Percentiles rank a stretch among this genome's conserved stretches.
Evolutionary conservation across 2,329 filamentous ascomycete species (phyloP).

Genomic region (Clarireedia paspali): DNA sequence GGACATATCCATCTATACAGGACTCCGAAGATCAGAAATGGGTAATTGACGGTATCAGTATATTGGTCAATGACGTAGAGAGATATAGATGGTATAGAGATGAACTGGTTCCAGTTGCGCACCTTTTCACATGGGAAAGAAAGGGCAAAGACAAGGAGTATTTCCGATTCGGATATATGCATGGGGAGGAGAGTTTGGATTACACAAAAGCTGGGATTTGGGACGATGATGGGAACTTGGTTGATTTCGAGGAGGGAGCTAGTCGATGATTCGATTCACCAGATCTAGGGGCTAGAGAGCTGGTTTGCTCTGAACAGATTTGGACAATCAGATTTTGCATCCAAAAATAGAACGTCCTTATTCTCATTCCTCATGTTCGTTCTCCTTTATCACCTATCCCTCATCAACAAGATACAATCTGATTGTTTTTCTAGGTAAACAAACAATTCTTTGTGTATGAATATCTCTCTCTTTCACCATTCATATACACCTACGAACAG

Average conservation of each 20-base stretch:
- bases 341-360: no score
- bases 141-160: slow-evolving; percentile 53
- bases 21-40: no score
- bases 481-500: no score
- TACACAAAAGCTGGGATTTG: slow-evolving; percentile 71
- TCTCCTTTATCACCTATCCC: no score
- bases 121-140: slow-evolving; percentile 52
- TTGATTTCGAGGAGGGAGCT: slow-evolving; percentile 41
- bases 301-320: no score
- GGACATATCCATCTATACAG: slow-evolving; percentile 35
- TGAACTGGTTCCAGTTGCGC: slow-evolving; percentile 37
- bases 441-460: no score
- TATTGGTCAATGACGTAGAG: slow-evolving; percentile 82
- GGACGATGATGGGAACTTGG: slow-evolving; percentile 57
- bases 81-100: slow-evolving; percentile 65
- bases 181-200: slow-evolving; percentile 56
- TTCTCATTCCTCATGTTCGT: no score
- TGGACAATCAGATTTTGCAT: no score
- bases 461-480: no score
- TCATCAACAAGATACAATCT: no score
- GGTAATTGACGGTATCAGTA: slow-evolving; percentile 64
- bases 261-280: slow-evolving; percentile 21
- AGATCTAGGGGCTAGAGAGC: background rate
- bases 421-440: no score
- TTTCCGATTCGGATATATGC: slow-evolving; percentile 69